A percentile compares a stretch with the other conserved stretches of the same genome.
Conservation (phyloP, 2,329 filamentous ascomycete genomes). For the Macrophomina phaseolina region DNA sequence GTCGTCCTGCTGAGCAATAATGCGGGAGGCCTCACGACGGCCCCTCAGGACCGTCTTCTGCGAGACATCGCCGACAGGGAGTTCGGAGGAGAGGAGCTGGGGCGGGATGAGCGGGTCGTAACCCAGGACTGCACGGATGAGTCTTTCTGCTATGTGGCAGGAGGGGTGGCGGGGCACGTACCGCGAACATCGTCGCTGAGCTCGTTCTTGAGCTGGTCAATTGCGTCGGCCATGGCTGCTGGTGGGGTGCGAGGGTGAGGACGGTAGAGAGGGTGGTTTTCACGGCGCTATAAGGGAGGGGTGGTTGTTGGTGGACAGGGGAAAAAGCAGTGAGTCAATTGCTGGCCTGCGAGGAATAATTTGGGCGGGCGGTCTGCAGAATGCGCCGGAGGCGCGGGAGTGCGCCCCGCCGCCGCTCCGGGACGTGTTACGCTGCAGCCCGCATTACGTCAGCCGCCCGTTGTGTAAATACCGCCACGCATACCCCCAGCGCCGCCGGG, state of each 20-base stretch:
- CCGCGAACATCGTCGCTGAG: constrained; percentile 60
- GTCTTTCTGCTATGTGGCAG: background rate
- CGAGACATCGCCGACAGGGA: constrained; percentile 68
- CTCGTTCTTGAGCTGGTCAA: constrained; percentile 35
- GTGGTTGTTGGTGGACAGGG: background rate
- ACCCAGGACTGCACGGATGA: constrained; percentile 70
- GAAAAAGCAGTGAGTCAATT: constrained; percentile 26
- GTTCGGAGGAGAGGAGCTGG: constrained; percentile 82
- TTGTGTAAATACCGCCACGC: background rate
- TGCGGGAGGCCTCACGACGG: constrained; percentile 70
- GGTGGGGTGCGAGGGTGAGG: constrained; percentile 30
- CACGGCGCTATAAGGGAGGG: constrained; percentile 20
- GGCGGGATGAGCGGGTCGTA: constrained; percentile 94
- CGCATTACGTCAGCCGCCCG: background rate
- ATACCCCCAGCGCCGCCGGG: no score
- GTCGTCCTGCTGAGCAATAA: constrained; percentile 80
- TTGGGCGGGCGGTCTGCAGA: constrained; percentile 12
- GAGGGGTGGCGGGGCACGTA: constrained; percentile 39
- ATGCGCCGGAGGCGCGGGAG: constrained; percentile 9
- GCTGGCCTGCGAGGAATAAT: background rate
- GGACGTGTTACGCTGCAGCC: background rate
- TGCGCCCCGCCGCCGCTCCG: background rate
- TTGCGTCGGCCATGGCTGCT: constrained; percentile 32
- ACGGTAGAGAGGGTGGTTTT: constrained; percentile 14
- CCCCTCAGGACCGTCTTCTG: constrained; percentile 74